These are phyloP conservation scores for Alliaria petiolata DNA, from an alignment of 345 rosid species.

Conservation along the genomic window DNA sequence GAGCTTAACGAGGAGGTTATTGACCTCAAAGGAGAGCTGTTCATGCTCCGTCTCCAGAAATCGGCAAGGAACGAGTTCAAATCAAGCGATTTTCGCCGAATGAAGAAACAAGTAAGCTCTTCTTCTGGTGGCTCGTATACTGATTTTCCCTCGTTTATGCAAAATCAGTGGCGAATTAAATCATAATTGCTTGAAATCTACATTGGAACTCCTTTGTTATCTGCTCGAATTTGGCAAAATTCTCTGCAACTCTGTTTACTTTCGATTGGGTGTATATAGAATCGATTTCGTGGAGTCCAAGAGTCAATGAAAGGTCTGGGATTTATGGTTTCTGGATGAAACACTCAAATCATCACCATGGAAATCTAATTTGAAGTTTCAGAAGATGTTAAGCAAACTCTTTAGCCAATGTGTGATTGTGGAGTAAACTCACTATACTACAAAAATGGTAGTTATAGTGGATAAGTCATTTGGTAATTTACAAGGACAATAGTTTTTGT, in stretches of 20 bases:
- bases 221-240: background rate
- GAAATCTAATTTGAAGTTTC: background rate
- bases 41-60: conserved; percentile 84
- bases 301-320: background rate
- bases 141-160: background rate
- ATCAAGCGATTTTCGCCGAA: conserved; percentile 79
- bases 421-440: background rate
- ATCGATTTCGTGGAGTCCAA: background rate
- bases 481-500: background rate
- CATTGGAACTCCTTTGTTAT: background rate
- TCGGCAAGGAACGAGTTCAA: conserved; percentile 87
- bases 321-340: background rate
- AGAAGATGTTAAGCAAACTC: background rate
- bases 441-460: background rate
- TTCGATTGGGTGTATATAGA: background rate
- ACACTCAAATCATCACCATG: background rate
- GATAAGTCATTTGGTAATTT: background rate
- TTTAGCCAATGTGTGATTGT: background rate
- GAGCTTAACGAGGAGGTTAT: conserved; percentile 80
- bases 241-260: background rate
- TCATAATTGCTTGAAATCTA: background rate
- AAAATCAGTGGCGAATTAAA: background rate
- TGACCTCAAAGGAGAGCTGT: conserved; percentile 90
- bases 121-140: too few species aligned
- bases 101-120: conserved; percentile 75